phyloP scores from a whole-genome alignment of 2,329 filamentous ascomycete species.

The Aureobasidium leucospermi region DNA sequence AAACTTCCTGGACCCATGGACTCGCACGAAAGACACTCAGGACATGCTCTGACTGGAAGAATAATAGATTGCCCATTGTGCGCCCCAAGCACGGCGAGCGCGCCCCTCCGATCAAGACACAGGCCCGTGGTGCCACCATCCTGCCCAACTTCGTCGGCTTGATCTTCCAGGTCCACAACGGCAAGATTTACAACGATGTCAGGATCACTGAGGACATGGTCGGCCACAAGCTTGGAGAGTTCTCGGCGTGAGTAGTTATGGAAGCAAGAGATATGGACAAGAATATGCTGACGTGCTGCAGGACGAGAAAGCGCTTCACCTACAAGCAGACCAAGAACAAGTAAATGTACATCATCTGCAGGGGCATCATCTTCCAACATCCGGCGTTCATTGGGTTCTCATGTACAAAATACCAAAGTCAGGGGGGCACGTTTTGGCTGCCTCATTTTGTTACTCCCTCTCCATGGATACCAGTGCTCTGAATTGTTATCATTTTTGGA shows the following conservation, averaged over 20 bases:
- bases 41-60: background rate
- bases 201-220: slow-evolving; percentile 93
- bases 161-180: slow-evolving; percentile 86
- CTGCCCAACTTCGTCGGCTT: slow-evolving; percentile 87
- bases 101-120: slow-evolving; percentile 69
- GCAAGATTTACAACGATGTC: slow-evolving; percentile 77
- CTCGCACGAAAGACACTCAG: background rate
- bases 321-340: slow-evolving; percentile 68
- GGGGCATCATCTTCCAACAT: background rate
- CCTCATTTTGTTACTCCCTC: background rate
- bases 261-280: background rate
- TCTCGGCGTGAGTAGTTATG: slow-evolving; percentile 62
- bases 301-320: slow-evolving; percentile 59
- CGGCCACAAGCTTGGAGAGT: slow-evolving; percentile 89
- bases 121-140: slow-evolving; percentile 81
- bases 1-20: slow-evolving; percentile 3
- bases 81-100: slow-evolving; percentile 54
- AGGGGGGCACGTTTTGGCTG: background rate
- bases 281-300: slow-evolving; percentile 26
- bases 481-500: background rate
- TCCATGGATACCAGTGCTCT: background rate
- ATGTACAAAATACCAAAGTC: slow-evolving; percentile 7
- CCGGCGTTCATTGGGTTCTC: background rate
- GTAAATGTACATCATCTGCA: slow-evolving; percentile 24
- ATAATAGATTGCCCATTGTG: slow-evolving; percentile 55